A percentile compares a stretch with the other conserved stretches of the same genome.
Conservation (phyloP, 2,329 filamentous ascomycete genomes). For the Neobulgaria alba region DNA sequence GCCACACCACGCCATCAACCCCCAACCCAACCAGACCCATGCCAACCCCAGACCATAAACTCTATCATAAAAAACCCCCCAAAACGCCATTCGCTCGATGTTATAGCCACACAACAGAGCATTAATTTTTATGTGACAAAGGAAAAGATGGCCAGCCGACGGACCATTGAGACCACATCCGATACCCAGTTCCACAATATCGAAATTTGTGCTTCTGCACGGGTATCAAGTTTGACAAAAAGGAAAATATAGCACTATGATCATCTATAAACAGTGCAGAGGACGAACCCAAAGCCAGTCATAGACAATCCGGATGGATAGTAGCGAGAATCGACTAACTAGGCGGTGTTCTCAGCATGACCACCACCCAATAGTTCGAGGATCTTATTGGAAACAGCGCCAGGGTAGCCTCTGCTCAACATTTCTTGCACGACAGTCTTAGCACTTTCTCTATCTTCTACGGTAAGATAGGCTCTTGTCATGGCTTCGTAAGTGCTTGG, state of each 20-base stretch:
- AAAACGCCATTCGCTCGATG: background rate
- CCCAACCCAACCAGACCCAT: background rate
- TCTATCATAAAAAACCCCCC: background rate
- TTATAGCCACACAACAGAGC: background rate
- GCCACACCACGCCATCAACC: too few species aligned
- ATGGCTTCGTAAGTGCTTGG: slow-evolving; percentile 98
- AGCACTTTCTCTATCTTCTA: slow-evolving; percentile 69
- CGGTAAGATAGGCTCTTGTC: slow-evolving; percentile 84
- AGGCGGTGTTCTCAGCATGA: slow-evolving; percentile 18
- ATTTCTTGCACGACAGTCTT: slow-evolving; percentile 81
- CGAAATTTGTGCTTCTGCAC: background rate
- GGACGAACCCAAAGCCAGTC: background rate
- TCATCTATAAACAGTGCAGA: slow-evolving; percentile 6
- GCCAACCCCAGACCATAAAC: slow-evolving; percentile 2
- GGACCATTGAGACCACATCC: background rate
- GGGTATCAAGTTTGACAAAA: background rate
- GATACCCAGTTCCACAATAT: background rate
- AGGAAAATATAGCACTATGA: too few species aligned
- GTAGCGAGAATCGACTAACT: slow-evolving; percentile 10
- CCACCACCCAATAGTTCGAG: slow-evolving; percentile 71
- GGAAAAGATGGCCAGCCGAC: background rate
- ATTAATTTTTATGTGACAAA: background rate
- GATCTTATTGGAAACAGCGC: slow-evolving; percentile 88
- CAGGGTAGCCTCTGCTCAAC: slow-evolving; percentile 80
- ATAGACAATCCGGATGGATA: slow-evolving; percentile 11